Percentiles rank a stretch among this genome's conserved stretches.
Evolutionary conservation across 768 basidiomycete genomes (phyloP).

Genomic region (Suillus clintonianus): DNA sequence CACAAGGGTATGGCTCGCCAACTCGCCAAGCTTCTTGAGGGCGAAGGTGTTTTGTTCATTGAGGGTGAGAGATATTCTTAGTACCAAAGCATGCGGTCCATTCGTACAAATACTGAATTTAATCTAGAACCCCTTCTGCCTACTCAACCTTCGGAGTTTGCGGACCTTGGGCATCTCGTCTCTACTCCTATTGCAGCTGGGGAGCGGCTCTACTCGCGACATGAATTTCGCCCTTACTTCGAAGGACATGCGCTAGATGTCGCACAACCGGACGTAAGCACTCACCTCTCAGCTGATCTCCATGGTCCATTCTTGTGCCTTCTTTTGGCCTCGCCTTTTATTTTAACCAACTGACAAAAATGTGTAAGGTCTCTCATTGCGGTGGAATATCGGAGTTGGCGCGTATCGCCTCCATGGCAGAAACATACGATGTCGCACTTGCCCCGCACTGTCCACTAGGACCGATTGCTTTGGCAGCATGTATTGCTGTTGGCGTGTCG

Average conservation of each 20-base stretch:
- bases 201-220: conserved; percentile 62
- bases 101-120: background rate
- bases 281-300: background rate
- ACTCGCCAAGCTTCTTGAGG: conserved; percentile 61
- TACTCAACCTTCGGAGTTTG: conserved; percentile 60
- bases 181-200: conserved; percentile 65
- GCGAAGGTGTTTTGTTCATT: conserved; percentile 62
- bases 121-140: conserved; percentile 56
- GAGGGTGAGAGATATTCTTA: conserved; percentile 43
- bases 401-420: conserved; percentile 57
- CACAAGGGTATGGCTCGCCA: conserved; percentile 74
- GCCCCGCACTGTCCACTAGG: conserved; percentile 76
- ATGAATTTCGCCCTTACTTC: conserved; percentile 66
- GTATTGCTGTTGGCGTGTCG: conserved; percentile 60
- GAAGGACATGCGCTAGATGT: conserved; percentile 67
- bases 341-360: background rate
- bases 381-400: conserved; percentile 63
- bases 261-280: conserved; percentile 64
- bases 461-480: conserved; percentile 71
- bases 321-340: background rate
- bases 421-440: conserved; percentile 71
- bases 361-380: conserved; percentile 52
- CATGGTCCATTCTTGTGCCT: background rate
- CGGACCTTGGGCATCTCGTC: conserved; percentile 53
- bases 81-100: background rate